phyloP scores from a whole-genome alignment of 441 rosid species.

The Bruguiera hainesii region DNA sequence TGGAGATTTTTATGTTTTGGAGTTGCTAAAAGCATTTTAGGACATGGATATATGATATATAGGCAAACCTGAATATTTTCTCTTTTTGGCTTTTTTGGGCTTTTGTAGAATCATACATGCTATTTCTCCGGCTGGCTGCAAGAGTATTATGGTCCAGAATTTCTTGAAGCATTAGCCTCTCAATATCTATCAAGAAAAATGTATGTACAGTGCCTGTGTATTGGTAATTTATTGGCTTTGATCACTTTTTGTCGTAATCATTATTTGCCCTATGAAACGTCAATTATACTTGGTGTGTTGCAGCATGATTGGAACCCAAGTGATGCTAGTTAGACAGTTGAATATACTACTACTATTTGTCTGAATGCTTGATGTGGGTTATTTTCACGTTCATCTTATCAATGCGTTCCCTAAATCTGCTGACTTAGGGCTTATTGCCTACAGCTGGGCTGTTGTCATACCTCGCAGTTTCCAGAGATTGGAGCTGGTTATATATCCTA shows the following conservation, averaged over 20 bases:
- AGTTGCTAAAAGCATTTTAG: background rate
- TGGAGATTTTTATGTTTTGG: background rate
- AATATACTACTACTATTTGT: background rate
- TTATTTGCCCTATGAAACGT: background rate
- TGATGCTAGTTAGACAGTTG: constrained; percentile 9
- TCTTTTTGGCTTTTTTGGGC: background rate
- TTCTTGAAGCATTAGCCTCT: constrained; percentile 50
- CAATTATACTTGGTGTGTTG: background rate
- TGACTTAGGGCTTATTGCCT: constrained; percentile 18
- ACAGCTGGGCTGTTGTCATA: constrained; percentile 54
- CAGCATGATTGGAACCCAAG: constrained; percentile 4
- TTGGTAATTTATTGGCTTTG: background rate
- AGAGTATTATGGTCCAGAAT: constrained; percentile 48
- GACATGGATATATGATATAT: constrained; percentile 3
- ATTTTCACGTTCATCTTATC: constrained; percentile 2
- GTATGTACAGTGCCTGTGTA: constrained; percentile 26
- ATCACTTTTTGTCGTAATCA: background rate
- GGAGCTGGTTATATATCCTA: constrained; percentile 50
- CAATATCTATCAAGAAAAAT: constrained; percentile 47
- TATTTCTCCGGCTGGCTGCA: constrained; percentile 53
- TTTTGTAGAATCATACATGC: constrained; percentile 42
- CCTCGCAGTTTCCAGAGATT: constrained; percentile 44
- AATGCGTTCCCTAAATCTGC: background rate
- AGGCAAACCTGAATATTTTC: background rate
- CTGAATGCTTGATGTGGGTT: constrained; percentile 9